Percentiles rank a stretch among this genome's conserved stretches.
phyloP scores from a whole-genome alignment of 2,329 filamentous ascomycete genomes.

The Penicillium sp. region DNA sequence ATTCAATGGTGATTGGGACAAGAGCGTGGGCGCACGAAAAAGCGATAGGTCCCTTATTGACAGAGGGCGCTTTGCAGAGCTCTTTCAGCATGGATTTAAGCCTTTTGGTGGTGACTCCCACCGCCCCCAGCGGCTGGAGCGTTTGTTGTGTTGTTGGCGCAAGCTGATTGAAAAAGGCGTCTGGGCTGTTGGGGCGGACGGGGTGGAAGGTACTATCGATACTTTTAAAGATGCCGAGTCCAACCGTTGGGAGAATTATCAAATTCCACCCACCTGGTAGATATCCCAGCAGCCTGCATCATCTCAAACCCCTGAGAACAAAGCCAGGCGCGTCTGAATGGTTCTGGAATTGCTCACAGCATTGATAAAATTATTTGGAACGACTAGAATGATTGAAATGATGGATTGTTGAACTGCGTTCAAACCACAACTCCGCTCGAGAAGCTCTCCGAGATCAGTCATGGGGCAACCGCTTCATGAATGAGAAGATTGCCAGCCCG shows the following conservation, averaged over 20 bases:
- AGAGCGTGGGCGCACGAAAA: slow-evolving; percentile 23
- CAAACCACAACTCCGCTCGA: too few species aligned
- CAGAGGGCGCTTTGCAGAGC: slow-evolving; percentile 18
- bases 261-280: slow-evolving; percentile 18
- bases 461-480: too few species aligned
- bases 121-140: slow-evolving; percentile 26
- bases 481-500: too few species aligned
- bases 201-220: slow-evolving; percentile 32
- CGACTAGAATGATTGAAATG: too few species aligned
- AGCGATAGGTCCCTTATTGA: slow-evolving; percentile 29
- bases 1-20: slow-evolving; percentile 9
- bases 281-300: not conserved
- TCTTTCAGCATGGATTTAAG: slow-evolving; percentile 39
- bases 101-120: slow-evolving; percentile 34
- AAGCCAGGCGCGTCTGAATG: too few species aligned
- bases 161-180: slow-evolving; percentile 27
- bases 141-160: slow-evolving; percentile 28
- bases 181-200: slow-evolving; percentile 29
- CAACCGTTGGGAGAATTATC: slow-evolving; percentile 17
- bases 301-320: too few species aligned
- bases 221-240: slow-evolving; percentile 29
- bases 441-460: too few species aligned
- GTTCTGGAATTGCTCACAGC: too few species aligned
- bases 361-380: too few species aligned
- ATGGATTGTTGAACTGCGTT: too few species aligned